Conservation (phyloP, 2,329 filamentous ascomycete genomes). For the Beauveria sp. region DNA sequence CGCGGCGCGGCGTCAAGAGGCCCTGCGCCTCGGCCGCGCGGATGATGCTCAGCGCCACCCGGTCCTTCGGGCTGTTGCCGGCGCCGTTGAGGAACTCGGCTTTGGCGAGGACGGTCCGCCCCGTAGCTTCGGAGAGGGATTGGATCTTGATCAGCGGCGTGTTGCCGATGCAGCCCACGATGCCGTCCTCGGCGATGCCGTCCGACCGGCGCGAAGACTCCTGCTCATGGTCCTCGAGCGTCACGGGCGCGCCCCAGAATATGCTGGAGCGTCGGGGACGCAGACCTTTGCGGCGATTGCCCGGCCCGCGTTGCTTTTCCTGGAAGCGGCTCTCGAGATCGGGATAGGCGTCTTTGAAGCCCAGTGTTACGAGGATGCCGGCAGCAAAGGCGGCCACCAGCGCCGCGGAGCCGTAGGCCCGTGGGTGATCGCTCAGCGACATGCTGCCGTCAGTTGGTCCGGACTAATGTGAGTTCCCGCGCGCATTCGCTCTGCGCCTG, state of each 20-base stretch:
- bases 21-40: slow-evolving; percentile 69
- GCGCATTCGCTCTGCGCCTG: background rate
- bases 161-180: slow-evolving; percentile 88
- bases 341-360: slow-evolving; percentile 73
- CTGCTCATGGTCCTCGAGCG: slow-evolving; percentile 49
- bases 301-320: slow-evolving; percentile 27
- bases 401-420: slow-evolving; percentile 57
- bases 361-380: slow-evolving; percentile 66
- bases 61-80: slow-evolving; percentile 88
- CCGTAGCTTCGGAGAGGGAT: slow-evolving; percentile 77
- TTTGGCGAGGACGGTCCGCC: slow-evolving; percentile 85
- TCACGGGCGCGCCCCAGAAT: slow-evolving; percentile 40
- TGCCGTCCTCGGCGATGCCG: slow-evolving; percentile 56
- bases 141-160: slow-evolving; percentile 83
- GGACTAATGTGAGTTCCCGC: background rate
- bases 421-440: slow-evolving; percentile 54
- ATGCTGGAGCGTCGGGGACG: slow-evolving; percentile 30
- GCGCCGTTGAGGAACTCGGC: slow-evolving; percentile 95
- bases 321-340: slow-evolving; percentile 62
- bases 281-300: slow-evolving; percentile 7
- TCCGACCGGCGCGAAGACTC: slow-evolving; percentile 21
- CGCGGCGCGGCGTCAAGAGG: slow-evolving; percentile 66
- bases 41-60: slow-evolving; percentile 89
- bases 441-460: slow-evolving; percentile 28
- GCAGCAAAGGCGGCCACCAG: slow-evolving; percentile 67